Percentiles rank a stretch among this genome's conserved stretches.
Conservation (phyloP, 2,329 filamentous ascomycete genomes). For the Emergomyces orientalis region DNA sequence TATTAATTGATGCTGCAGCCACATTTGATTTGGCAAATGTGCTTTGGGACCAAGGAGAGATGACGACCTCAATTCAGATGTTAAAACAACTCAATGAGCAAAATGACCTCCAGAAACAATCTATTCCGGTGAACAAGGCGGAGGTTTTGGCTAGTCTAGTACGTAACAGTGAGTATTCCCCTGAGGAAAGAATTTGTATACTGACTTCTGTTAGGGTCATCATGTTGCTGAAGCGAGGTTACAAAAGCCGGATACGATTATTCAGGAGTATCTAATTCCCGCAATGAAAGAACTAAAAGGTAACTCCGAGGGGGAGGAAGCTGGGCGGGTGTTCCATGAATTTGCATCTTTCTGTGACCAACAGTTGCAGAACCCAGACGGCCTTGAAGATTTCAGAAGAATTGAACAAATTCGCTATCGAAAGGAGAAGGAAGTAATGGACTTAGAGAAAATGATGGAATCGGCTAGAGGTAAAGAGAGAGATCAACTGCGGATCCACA, state of each 20-base stretch:
- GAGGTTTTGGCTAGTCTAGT: conserved; percentile 76
- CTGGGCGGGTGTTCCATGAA: conserved; percentile 84
- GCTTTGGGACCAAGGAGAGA: conserved; percentile 89
- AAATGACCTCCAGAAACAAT: conserved; percentile 56
- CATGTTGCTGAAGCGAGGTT: conserved; percentile 82
- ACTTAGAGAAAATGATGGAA: conserved; percentile 55
- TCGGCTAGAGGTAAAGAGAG: conserved; percentile 44
- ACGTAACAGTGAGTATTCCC: conserved; percentile 19
- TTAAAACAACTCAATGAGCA: conserved; percentile 62
- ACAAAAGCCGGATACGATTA: conserved; percentile 83
- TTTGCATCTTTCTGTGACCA: conserved; percentile 94
- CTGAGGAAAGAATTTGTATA: not conserved
- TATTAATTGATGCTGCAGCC: conserved; percentile 67
- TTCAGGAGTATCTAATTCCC: conserved; percentile 73
- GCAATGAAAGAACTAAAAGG: conserved; percentile 73
- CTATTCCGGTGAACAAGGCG: conserved; percentile 61
- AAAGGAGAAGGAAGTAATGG: conserved; percentile 70
- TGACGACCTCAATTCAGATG: conserved; percentile 79
- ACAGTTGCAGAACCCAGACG: conserved; percentile 79
- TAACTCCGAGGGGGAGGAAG: conserved; percentile 57
- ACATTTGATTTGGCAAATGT: conserved; percentile 79
- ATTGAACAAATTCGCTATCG: conserved; percentile 69
- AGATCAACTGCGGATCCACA: conserved; percentile 50
- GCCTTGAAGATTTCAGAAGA: conserved; percentile 72
- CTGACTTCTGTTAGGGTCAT: conserved; percentile 48